Evolutionary conservation across 805 yeast species (phyloP), one percentile per base, ranked within the genome.

Genomic region (Candida sakaeoensis): DNA sequence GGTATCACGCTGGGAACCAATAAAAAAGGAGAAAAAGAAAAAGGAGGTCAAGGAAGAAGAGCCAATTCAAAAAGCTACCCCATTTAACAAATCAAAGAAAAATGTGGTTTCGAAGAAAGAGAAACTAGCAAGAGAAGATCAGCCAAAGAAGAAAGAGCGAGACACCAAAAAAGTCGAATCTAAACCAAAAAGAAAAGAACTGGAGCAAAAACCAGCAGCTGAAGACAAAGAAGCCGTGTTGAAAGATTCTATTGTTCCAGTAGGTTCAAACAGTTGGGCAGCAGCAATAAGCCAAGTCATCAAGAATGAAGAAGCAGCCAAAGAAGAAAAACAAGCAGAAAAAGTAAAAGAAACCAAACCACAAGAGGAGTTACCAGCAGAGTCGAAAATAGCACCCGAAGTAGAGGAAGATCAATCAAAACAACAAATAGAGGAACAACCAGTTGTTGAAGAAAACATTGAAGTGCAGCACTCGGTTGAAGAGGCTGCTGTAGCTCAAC

Each of bases 1-100:
- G 54, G 95, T 87, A 27, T 75, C 84, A 50, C 87, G 85, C 63
- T 91, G 98, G 96, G 97, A 88, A 58, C 93, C 90, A 52, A 95
- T 87, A 47, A 82, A 81, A 63, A 85, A 85, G 33, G 84, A 81
- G 61, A 77, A 75, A 42, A 70, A 74, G 65, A 62, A 62, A 51
- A 58, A 61, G 47, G 66, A 60, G 19, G 14, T 29, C 5, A 47
- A 51, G 27, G 48, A 44, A 39, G 49, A 44, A 8, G 55, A 52
- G 5, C 68, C 73, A 72, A 73, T 72, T 21, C 68, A 72, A 40
- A 71, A 72, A 15, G 65, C 68, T 52, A 13, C 36, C 12, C 50
- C 56, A 8, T 28, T 28, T 15, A 28, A 38, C 14, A 27, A 49
- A 53, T 41, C 69, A 65, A 46, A 57, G 59, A 36, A 26, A 13